phyloP scores from a whole-genome alignment of 768 basidiomycete species.

The Tephrocybe sp. region DNA sequence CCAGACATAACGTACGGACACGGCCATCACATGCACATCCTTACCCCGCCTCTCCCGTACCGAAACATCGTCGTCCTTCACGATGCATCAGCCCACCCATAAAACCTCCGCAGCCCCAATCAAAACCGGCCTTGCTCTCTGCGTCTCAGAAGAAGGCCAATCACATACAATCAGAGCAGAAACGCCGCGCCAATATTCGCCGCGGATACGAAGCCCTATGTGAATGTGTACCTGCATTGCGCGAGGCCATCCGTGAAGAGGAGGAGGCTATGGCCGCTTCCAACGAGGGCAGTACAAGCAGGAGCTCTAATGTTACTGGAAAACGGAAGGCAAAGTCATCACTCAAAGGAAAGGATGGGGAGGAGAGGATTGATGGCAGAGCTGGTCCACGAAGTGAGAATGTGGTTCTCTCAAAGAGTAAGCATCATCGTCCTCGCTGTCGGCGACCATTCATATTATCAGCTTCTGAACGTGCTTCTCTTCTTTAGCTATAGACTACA shows the following conservation, averaged over 20 bases:
- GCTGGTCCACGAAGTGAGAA: constrained; percentile 92
- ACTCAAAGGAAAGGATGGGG: constrained; percentile 41
- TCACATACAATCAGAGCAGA: constrained; percentile 93
- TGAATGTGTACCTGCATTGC: constrained; percentile 76
- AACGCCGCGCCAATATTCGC: constrained; percentile 88
- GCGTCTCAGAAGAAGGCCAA: constrained; percentile 91
- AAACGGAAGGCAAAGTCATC: constrained; percentile 50
- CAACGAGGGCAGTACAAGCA: constrained; percentile 18
- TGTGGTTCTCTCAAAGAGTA: constrained; percentile 85
- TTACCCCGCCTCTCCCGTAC: constrained; percentile 14
- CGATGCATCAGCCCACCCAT: constrained; percentile 4
- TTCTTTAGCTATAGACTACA: constrained; percentile 78
- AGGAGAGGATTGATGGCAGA: constrained; percentile 72
- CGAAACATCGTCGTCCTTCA: constrained; percentile 7
- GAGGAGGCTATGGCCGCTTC: constrained; percentile 49
- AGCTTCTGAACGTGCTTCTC: constrained; percentile 1
- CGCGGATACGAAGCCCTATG: constrained; percentile 88
- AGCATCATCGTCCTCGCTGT: constrained; percentile 27
- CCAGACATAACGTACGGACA: constrained; percentile 12
- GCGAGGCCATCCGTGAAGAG: constrained; percentile 78
- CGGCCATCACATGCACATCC: constrained; percentile 18
- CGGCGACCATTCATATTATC: neutral
- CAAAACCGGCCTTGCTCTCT: constrained; percentile 59
- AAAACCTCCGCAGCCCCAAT: constrained; percentile 13
- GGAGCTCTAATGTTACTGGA: constrained; percentile 22